Percentiles rank a stretch among this genome's conserved stretches.
These are phyloP conservation scores for Psilocybe mexicana DNA, from an alignment of 1,284 basidiomycete genomes.

Conservation along the genomic window DNA sequence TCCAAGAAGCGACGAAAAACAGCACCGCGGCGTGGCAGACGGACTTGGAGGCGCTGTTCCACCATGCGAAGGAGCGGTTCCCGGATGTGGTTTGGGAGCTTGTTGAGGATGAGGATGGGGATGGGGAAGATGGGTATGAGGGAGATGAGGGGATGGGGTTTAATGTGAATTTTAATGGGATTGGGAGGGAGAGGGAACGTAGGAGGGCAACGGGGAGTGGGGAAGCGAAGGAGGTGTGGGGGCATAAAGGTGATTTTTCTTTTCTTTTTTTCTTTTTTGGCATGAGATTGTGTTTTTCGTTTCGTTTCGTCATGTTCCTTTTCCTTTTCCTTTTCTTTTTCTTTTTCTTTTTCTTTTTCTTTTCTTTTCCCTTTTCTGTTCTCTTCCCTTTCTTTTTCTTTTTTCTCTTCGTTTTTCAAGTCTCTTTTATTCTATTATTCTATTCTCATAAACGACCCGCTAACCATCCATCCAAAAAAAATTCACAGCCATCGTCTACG, in stretches of 20 bases:
- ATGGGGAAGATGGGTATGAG: constrained; percentile 29
- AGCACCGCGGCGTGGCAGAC: constrained; percentile 74
- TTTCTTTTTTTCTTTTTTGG: not conserved
- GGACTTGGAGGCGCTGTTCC: constrained; percentile 76
- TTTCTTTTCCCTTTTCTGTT: too few species aligned
- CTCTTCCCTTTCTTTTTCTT: too few species aligned
- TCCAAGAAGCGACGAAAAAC: constrained; percentile 61
- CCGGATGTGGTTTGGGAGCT: constrained; percentile 94
- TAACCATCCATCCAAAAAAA: too few species aligned
- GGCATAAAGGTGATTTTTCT: constrained; percentile 76
- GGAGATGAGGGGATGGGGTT: constrained; percentile 63
- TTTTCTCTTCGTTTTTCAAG: too few species aligned
- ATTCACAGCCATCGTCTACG: constrained; percentile 83
- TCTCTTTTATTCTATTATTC: too few species aligned
- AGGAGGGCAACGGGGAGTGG: constrained; percentile 33
- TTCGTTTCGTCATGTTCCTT: too few species aligned
- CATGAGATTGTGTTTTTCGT: too few species aligned
- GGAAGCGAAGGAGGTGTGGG: constrained; percentile 71
- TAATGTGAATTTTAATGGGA: too few species aligned
- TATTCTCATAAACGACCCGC: too few species aligned
- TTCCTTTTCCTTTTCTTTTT: too few species aligned
- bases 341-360: too few species aligned
- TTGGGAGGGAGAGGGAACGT: constrained; percentile 34
- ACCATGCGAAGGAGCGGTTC: constrained; percentile 80
- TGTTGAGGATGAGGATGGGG: constrained; percentile 43